Evolutionary conservation across 371 early-diverging fungal genomes (phyloP).

Genomic region (Apophysomyces elegans): DNA sequence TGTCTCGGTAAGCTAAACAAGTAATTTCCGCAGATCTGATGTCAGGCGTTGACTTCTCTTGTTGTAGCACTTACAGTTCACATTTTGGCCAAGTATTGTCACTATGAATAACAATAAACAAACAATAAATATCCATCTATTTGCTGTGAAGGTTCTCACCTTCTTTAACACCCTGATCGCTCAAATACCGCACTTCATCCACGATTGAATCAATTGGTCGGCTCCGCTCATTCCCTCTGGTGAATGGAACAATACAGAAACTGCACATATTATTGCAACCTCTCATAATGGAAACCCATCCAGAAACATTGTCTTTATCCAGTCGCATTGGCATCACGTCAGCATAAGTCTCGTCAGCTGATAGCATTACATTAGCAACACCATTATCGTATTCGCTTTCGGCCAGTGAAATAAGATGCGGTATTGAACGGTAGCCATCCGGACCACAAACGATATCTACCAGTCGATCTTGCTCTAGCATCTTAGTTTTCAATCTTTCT

Average conservation of each 20-base stretch:
- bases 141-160: slow-evolving; percentile 17
- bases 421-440: slow-evolving; percentile 79
- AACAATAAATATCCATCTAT: not conserved
- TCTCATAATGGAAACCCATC: slow-evolving; percentile 78
- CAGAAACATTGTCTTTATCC: slow-evolving; percentile 62
- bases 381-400: slow-evolving; percentile 64
- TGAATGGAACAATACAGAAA: slow-evolving; percentile 83
- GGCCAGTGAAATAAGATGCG: slow-evolving; percentile 70
- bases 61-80: slow-evolving; percentile 63
- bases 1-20: slow-evolving; percentile 66
- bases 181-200: slow-evolving; percentile 66
- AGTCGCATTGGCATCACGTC: slow-evolving; percentile 80
- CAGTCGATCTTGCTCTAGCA: slow-evolving; percentile 72
- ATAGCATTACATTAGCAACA: slow-evolving; percentile 82
- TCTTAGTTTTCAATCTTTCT: slow-evolving; percentile 73
- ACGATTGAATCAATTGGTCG: slow-evolving; percentile 76
- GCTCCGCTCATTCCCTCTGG: slow-evolving; percentile 74
- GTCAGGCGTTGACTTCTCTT: not conserved
- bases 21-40: not conserved
- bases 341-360: slow-evolving; percentile 85
- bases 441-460: slow-evolving; percentile 86
- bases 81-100: slow-evolving; percentile 82
- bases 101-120: slow-evolving; percentile 30
- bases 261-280: slow-evolving; percentile 89
- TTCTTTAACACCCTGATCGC: slow-evolving; percentile 76